Conservation (phyloP, 2,329 filamentous ascomycete species). For the Fusarium sp. region DNA sequence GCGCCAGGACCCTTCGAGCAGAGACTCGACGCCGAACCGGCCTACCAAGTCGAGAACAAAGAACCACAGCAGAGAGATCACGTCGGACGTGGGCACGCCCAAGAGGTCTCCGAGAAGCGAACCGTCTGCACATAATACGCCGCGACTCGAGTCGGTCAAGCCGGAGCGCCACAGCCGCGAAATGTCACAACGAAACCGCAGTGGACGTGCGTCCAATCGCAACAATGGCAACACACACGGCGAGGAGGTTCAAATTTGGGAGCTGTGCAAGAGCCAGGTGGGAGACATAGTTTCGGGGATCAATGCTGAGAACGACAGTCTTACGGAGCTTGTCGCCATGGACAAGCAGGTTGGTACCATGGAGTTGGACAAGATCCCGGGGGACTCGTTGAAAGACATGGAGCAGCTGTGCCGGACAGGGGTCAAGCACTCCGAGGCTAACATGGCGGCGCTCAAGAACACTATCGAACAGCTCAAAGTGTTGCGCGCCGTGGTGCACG, state of each 20-base stretch:
- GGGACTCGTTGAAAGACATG: constrained; percentile 53
- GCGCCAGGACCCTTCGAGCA: constrained; percentile 41
- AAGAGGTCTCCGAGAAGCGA: constrained; percentile 40
- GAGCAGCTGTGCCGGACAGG: constrained; percentile 55
- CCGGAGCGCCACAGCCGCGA: constrained; percentile 36
- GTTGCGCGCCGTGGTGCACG: constrained; percentile 54
- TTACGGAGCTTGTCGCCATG: constrained; percentile 51
- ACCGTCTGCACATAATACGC: constrained; percentile 23
- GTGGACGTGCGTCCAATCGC: constrained; percentile 55
- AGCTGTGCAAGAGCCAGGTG: constrained; percentile 52
- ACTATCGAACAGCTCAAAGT: constrained; percentile 56
- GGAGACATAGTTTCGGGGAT: constrained; percentile 52
- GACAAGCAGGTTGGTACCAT: constrained; percentile 54
- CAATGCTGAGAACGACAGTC: constrained; percentile 55
- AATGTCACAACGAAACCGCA: constrained; percentile 58
- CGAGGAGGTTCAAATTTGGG: constrained; percentile 57
- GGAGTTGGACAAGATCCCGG: constrained; percentile 51
- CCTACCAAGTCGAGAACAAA: constrained; percentile 37
- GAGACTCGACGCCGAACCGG: constrained; percentile 42
- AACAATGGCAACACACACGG: constrained; percentile 55
- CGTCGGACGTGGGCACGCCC: constrained; percentile 38
- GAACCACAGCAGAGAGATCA: constrained; percentile 27
- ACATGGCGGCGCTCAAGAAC: constrained; percentile 49
- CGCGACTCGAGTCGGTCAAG: constrained; percentile 39
- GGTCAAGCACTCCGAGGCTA: constrained; percentile 53